Conservation (phyloP, 1,284 basidiomycete species). For the Apiotrichum gracile region DNA sequence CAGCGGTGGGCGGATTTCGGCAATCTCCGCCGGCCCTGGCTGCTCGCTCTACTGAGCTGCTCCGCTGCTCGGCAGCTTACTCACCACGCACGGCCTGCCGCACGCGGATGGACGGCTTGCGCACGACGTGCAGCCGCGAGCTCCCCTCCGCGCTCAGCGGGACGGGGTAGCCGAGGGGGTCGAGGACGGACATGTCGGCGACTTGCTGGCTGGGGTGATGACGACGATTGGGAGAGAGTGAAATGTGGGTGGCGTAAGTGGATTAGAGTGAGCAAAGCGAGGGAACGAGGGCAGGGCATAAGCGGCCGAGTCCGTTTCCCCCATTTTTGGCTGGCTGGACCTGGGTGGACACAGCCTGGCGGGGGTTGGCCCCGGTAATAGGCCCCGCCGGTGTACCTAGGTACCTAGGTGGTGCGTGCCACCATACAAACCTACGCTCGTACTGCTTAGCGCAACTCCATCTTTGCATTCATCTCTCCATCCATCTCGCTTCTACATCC, state of each 20-base stretch:
- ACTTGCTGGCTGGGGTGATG: background rate
- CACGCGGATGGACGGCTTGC: conserved; percentile 31
- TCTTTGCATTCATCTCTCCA: background rate
- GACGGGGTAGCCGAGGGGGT: background rate
- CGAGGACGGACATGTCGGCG: conserved; percentile 1
- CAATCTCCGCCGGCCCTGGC: background rate
- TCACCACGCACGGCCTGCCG: conserved; percentile 41
- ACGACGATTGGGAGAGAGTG: background rate
- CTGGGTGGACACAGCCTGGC: too few species aligned
- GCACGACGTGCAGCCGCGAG: conserved; percentile 26
- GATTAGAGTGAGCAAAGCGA: background rate
- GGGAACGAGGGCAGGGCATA: background rate
- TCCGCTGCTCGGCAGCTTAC: background rate
- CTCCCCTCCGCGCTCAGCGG: background rate
- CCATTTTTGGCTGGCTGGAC: background rate
- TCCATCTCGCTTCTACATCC: background rate
- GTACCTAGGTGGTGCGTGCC: too few species aligned
- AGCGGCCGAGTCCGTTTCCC: background rate
- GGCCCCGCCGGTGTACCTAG: background rate
- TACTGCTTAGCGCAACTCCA: background rate
- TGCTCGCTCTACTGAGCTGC: background rate
- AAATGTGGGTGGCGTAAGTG: background rate
- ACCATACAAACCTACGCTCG: too few species aligned
- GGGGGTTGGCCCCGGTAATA: too few species aligned
- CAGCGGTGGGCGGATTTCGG: background rate